Evolutionary conservation across 306 rosid species (phyloP).

Genomic region (Gillenia trifoliata): DNA sequence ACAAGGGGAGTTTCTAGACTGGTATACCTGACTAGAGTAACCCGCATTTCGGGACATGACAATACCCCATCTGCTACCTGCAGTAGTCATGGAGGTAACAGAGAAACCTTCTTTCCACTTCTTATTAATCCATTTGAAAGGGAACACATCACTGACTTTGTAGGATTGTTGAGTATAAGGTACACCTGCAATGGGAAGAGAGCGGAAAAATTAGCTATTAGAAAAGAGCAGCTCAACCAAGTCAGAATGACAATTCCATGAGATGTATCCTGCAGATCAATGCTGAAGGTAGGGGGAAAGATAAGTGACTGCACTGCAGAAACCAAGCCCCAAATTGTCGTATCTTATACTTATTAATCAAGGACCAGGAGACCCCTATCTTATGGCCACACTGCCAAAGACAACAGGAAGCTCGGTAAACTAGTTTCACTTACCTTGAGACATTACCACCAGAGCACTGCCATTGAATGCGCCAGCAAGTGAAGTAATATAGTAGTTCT

Average conservation of each 20-base stretch:
- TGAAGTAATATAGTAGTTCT: conserved; percentile 42
- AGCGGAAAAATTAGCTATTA: neutral
- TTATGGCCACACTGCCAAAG: neutral
- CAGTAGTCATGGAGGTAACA: conserved; percentile 43
- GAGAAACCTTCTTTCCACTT: conserved; percentile 49
- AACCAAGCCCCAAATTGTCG: neutral
- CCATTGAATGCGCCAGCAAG: conserved; percentile 37
- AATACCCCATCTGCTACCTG: conserved; percentile 43
- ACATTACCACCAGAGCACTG: conserved; percentile 43
- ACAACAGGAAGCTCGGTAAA: neutral
- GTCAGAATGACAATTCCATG: neutral
- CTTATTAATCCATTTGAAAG: conserved; percentile 45
- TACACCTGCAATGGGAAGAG: conserved; percentile 24
- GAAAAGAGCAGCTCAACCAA: neutral
- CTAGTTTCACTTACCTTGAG: conserved; percentile 27
- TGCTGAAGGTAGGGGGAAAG: neutral
- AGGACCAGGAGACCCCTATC: neutral
- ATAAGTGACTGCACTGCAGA: neutral
- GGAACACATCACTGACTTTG: conserved; percentile 46
- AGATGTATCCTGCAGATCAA: neutral
- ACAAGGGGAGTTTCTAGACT: neutral
- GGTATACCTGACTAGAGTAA: conserved; percentile 35
- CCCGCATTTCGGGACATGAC: conserved; percentile 45
- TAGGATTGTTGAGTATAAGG: conserved; percentile 47
- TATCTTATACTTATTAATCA: neutral